Percentiles rank a stretch among this genome's conserved stretches.
These are phyloP conservation scores for Mycosphaerella sp. DNA, from an alignment of 2,329 filamentous ascomycete species.

Conservation along the genomic window DNA sequence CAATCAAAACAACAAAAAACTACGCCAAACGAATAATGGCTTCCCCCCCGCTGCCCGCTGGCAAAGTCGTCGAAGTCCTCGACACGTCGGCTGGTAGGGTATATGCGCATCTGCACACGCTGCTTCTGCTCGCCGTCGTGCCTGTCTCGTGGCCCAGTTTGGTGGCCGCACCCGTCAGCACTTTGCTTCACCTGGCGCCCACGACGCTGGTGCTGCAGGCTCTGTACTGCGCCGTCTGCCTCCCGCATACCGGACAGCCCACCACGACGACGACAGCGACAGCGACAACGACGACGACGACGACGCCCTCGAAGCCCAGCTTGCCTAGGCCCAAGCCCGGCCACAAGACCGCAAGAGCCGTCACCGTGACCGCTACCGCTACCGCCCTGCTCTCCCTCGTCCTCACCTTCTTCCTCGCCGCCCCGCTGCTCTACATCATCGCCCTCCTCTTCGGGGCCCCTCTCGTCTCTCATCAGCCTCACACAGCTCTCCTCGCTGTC, in stretches of 20 bases:
- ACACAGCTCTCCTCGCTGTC: conserved; percentile 73
- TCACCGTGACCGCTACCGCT: no score
- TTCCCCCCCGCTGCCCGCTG: conserved; percentile 2
- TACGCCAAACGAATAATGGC: background rate
- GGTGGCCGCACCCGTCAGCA: conserved; percentile 62
- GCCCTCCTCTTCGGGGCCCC: conserved; percentile 90
- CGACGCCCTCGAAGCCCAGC: conserved; percentile 20
- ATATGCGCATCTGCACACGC: conserved; percentile 62
- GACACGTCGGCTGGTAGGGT: conserved; percentile 26
- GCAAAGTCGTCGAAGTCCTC: conserved; percentile 31
- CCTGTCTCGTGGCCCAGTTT: conserved; percentile 59
- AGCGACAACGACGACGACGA: background rate
- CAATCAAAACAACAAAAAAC: background rate
- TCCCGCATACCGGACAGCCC: conserved; percentile 48
- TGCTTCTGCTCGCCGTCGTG: conserved; percentile 60
- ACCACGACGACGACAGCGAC: background rate
- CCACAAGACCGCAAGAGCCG: conserved; percentile 4
- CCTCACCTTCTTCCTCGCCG: no score
- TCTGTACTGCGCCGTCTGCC: conserved; percentile 52
- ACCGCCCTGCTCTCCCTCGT: no score
- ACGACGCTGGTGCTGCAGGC: conserved; percentile 60
- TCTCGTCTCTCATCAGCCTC: conserved; percentile 68
- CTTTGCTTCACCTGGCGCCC: conserved; percentile 57
- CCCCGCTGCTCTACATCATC: conserved; percentile 53
- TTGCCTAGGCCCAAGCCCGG: conserved; percentile 42